Base-by-base conservation (phyloP, 2,329 filamentous ascomycete species). In the Eutypa lata region DNA sequence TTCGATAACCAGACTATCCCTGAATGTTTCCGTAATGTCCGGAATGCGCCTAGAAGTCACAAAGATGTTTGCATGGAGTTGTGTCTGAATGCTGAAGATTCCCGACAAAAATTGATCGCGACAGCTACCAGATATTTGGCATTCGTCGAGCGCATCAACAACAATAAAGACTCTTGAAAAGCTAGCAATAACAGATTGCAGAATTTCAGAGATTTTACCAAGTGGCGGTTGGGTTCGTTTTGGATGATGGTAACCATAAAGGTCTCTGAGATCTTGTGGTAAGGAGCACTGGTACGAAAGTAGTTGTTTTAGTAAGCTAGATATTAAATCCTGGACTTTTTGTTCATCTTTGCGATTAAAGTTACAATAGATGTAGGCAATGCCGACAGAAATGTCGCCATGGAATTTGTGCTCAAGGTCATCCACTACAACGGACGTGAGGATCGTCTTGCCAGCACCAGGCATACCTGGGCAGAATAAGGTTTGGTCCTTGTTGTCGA, bases 281-380 rank as follows among this genome's bases (percentile, higher is more conserved):
- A 72, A 10, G 2, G 53, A 53, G 4, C 53, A 4, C 8, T 37
- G 56, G 0, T 40, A 14, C 49, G 68, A 52, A 10, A 54, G 52
- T 4, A 77, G 57, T 54, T 78, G 74, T 48, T 66, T 73, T 6
- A 77, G 45, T 0, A 78, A 19, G 48, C 60, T 72, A 2, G 60
- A 51, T 0, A 76, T 49, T 0, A 77, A 47, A 24, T 63, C 26
- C 1, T 67, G 55, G 2, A 60, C n/a, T 1, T 53, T 70, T 42
- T 79, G 76, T 16, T 76, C 64, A 1, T 68, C 52, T 18, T 69
- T 57, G 2, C 61, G 61, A 16, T 63, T 61, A 52, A 71, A 78
- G 49, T 76, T 72, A 61, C 69, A 79, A 50, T 77, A 83, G 0
- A 79, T 13, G 33, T 74, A 81, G 0, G 71, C 73, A n/a, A 81